These are phyloP conservation scores for Triticum dicoccoides DNA, from an alignment of 176 grass and related monocot species.

Conservation along the genomic window DNA sequence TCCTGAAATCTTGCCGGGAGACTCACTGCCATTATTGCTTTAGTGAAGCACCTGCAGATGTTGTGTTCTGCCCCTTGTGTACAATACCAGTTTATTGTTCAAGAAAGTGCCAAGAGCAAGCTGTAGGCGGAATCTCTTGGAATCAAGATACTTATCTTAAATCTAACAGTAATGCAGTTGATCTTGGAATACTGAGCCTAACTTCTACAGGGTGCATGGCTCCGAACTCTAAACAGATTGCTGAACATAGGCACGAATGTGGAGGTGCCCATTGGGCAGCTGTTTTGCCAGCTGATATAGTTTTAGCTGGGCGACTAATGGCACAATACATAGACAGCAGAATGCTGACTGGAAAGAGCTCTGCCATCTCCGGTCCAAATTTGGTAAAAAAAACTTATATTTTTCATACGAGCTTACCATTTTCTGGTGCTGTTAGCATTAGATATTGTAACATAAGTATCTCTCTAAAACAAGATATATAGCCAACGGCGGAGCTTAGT, in stretches of 20 bases:
- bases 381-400: constrained; percentile 44
- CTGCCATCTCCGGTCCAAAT: constrained; percentile 40
- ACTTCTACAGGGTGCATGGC: constrained; percentile 30
- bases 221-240: constrained; percentile 39
- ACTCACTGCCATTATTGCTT: constrained; percentile 91
- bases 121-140: constrained; percentile 37
- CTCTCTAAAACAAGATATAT: constrained; percentile 13
- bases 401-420: constrained; percentile 7
- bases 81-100: constrained; percentile 93
- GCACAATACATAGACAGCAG: constrained; percentile 50
- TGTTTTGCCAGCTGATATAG: constrained; percentile 86
- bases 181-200: constrained; percentile 43
- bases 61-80: constrained; percentile 69
- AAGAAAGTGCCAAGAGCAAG: constrained; percentile 55
- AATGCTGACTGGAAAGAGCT: constrained; percentile 40
- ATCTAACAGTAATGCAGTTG: constrained; percentile 20
- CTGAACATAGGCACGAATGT: constrained; percentile 94
- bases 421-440: constrained; percentile 10
- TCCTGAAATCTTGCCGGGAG: constrained; percentile 66
- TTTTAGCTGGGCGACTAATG: constrained; percentile 86
- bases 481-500: too few species aligned
- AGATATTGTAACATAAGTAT: constrained; percentile 2
- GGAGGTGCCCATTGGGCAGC: constrained; percentile 82
- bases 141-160: constrained; percentile 23
- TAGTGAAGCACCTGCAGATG: constrained; percentile 62